Base-by-base conservation (phyloP, 129 eudicot genomes). In the Mikania micrantha region DNA sequence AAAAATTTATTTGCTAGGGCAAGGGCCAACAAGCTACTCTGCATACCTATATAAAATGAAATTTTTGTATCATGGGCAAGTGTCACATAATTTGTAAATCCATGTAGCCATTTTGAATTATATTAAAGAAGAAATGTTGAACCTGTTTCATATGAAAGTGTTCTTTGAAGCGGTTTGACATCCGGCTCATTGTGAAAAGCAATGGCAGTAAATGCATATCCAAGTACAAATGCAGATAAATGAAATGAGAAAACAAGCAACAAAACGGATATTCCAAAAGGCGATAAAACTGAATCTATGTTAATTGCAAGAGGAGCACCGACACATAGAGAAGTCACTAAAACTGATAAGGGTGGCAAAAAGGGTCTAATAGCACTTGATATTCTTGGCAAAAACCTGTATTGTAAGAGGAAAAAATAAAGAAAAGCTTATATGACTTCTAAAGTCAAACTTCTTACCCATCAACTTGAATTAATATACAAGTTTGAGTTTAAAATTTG, bases 251-350 rank as follows among this genome's bases (percentile, higher is more conserved):
- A 79, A 39, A 88, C 87, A 36, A 93, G 84, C 48, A 93, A 66
- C 42, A 93, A 72, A 34, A 93, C 86, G 0, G 96, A 88, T 35
- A 93, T 47, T 60, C 98, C 98, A 69, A 82, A 89, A 67, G 98
- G 83, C 21, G 98, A 93, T 80, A 88, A 72, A 60, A 93, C 86
- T 10, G 96, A 85, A 12, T 79, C 38, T 27, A 88, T 85, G 69
- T 88, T 93, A 40, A 88, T 82, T 9, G 98, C 96, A 80, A 93
- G 96, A 3, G 96, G 98, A 54, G 98, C 96, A 11, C 98, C 98
- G 63, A 88, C 96, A 71, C 96, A 93, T 22, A 84, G 84, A 45
- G 96, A 85, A 17, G 98, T 93, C 83, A 93, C 96, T 36, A 88
- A 69, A 31, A 93, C 95, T 24, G 98, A 93, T 17, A 93, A 77